A percentile compares a stretch with the other conserved stretches of the same genome.
Evolutionary conservation across 225 moss, liverwort and hornwort species (phyloP).

Genomic region (Sphagnum contortum): DNA sequence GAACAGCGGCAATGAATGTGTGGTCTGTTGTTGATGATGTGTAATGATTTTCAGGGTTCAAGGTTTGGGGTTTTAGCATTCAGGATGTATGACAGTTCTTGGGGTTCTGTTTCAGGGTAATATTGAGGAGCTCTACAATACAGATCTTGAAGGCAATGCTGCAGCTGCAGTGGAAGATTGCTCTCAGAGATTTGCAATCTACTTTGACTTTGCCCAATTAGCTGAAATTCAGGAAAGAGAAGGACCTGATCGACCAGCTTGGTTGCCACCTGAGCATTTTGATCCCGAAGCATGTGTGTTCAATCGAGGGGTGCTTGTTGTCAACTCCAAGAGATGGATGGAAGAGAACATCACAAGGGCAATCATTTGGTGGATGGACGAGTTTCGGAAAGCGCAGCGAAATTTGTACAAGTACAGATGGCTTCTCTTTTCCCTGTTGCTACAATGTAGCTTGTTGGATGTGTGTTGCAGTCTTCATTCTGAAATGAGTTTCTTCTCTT

Average conservation of each 20-base stretch:
- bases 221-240: slow-evolving; percentile 44
- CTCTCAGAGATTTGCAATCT: slow-evolving; percentile 67
- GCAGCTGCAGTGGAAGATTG: slow-evolving; percentile 87
- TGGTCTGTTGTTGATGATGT: not conserved
- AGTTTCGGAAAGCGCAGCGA: slow-evolving; percentile 46
- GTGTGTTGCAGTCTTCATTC: too few species aligned
- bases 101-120: slow-evolving; percentile 40
- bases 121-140: slow-evolving; percentile 56
- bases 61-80: not conserved
- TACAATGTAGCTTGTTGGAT: too few species aligned
- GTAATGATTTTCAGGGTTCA: not conserved
- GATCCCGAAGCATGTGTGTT: slow-evolving; percentile 61
- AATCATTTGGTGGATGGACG: slow-evolving; percentile 93
- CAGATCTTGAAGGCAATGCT: slow-evolving; percentile 58
- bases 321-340: slow-evolving; percentile 60
- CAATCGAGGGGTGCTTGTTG: slow-evolving; percentile 72
- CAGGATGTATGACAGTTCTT: not conserved
- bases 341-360: slow-evolving; percentile 59
- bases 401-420: slow-evolving; percentile 52
- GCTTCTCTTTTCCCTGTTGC: too few species aligned
- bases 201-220: slow-evolving; percentile 70
- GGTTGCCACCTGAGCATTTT: slow-evolving; percentile 56
- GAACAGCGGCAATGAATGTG: too few species aligned
- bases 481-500: too few species aligned
- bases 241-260: slow-evolving; percentile 23